Percentiles rank a stretch among this genome's conserved stretches.
These are phyloP conservation scores for Thermoascus crustaceus DNA, from an alignment of 2,329 filamentous ascomycete species.

Conservation along the genomic window DNA sequence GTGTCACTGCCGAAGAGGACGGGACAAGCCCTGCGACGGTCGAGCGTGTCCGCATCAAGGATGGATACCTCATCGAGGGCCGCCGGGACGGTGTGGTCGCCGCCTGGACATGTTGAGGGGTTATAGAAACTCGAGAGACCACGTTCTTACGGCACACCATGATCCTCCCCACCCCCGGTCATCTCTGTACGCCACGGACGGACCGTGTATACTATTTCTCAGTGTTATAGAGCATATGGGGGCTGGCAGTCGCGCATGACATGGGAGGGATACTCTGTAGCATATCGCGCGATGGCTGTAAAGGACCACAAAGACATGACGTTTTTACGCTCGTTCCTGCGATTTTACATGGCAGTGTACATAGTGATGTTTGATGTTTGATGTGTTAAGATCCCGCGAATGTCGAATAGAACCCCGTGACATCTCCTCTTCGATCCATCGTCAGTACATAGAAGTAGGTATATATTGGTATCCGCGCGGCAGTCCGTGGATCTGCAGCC, in stretches of 20 bases:
- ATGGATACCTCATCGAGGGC: conserved; percentile 89
- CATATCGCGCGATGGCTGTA: background rate
- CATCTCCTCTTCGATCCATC: too few species aligned
- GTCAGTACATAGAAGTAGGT: too few species aligned
- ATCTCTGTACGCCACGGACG: background rate
- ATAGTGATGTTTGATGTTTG: too few species aligned
- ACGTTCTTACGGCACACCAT: too few species aligned
- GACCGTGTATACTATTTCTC: conserved; percentile 12
- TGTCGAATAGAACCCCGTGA: too few species aligned
- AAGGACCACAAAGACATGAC: too few species aligned
- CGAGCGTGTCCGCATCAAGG: conserved; percentile 80
- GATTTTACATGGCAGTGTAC: too few species aligned
- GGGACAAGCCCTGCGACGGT: conserved; percentile 60
- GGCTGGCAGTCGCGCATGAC: background rate
- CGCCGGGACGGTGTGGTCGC: conserved; percentile 80
- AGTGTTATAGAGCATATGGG: conserved; percentile 1
- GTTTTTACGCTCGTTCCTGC: background rate
- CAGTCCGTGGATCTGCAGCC: too few species aligned
- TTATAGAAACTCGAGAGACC: too few species aligned
- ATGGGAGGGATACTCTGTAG: background rate
- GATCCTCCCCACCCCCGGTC: conserved; percentile 3
- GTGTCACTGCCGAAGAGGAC: conserved; percentile 58
- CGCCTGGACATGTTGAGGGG: conserved; percentile 68
- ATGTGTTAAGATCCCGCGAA: too few species aligned
- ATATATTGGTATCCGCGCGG: too few species aligned